Base-by-base conservation (phyloP, 1,284 basidiomycete species). In the Malassezia caprae region DNA sequence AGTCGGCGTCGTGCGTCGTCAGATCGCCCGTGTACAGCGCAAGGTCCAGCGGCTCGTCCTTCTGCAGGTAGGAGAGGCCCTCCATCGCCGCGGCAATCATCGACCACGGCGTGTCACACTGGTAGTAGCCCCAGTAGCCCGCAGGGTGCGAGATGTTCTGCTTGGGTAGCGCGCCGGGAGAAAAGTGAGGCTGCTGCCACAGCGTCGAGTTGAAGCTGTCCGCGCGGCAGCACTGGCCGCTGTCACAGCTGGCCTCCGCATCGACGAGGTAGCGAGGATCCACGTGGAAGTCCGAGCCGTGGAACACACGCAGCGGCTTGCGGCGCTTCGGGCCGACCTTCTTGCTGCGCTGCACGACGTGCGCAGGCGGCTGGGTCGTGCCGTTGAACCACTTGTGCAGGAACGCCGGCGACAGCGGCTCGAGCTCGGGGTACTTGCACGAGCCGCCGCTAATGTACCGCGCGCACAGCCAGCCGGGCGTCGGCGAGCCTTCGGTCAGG, bases 241-340 rank as follows among this genome's bases (percentile, higher is more conserved):
- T 78, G 23, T 82, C 82, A 68, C 86, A 88, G 65, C 84, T 83
- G 10, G 81, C 84, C 73, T 88, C 86, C 5, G 83, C 77, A 15
- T 84, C 83, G 31, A 82, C 86, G 11, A 83, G 79, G 69, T 82
- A 88, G 28, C 84, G 84, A 80, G 86, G 82, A 68, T 88, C 87
- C 48, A 88, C 76, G 73, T 88, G 87, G 56, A 86, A 78, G 65
- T 88, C 86, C 0, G 84, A 86, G 13, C 87, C 62, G 67, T 88
- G 87, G 43, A 88, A 75, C 1, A 88, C 82, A 65, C 84, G 86
- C 37, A 88, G 75, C 43, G 81, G 78, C 64, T 83, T 76, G 10
- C 84, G 84, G 42, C 81, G 43, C 52, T 59, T 56, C 8, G 56
- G 52, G 1, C 57, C 56, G 21, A 56, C 57, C 24, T 63, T 61